phyloP scores from a whole-genome alignment of 2,329 filamentous ascomycete species.

The Calonectria honghensis region DNA sequence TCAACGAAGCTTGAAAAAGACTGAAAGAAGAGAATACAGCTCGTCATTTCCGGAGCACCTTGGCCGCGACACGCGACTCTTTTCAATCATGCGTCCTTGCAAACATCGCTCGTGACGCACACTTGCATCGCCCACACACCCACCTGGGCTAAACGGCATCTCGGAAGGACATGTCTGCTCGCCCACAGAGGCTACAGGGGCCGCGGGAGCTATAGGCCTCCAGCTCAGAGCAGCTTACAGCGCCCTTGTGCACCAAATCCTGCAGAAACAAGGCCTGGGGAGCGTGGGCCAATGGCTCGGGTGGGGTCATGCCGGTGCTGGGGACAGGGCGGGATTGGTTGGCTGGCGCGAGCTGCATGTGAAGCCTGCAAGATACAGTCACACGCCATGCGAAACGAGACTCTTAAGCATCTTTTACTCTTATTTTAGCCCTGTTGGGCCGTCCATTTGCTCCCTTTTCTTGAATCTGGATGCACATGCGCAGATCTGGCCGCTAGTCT shows the following conservation, averaged over 20 bases:
- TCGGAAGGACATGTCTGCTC: not conserved
- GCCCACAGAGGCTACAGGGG: not conserved
- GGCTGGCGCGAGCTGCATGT: conserved; percentile 23
- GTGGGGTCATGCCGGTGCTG: conserved; percentile 30
- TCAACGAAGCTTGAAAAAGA: conserved; percentile 9
- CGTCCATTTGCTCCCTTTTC: not conserved
- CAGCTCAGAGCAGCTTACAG: conserved; percentile 3
- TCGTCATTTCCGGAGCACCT: not conserved
- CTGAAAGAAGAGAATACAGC: conserved; percentile 3
- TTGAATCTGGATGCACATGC: conserved; percentile 2
- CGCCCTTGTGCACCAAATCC: not conserved
- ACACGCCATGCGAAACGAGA: conserved; percentile 27
- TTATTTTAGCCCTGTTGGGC: conserved; percentile 11
- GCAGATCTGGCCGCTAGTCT: not conserved
- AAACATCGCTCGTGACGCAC: conserved; percentile 31
- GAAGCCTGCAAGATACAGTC: conserved; percentile 26
- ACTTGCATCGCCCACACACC: conserved; percentile 8
- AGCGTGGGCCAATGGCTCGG: conserved; percentile 35
- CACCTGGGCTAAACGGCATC: conserved; percentile 6
- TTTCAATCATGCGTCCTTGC: conserved; percentile 31
- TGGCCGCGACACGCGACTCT: conserved; percentile 27
- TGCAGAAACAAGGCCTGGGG: conserved; percentile 15
- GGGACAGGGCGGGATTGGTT: conserved; percentile 32
- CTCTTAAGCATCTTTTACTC: conserved; percentile 11
- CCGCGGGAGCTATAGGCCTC: not conserved